A percentile compares a stretch with the other conserved stretches of the same genome.
These are phyloP conservation scores for Beauveria brongniartii DNA, from an alignment of 2,329 filamentous ascomycete species.

Conservation along the genomic window DNA sequence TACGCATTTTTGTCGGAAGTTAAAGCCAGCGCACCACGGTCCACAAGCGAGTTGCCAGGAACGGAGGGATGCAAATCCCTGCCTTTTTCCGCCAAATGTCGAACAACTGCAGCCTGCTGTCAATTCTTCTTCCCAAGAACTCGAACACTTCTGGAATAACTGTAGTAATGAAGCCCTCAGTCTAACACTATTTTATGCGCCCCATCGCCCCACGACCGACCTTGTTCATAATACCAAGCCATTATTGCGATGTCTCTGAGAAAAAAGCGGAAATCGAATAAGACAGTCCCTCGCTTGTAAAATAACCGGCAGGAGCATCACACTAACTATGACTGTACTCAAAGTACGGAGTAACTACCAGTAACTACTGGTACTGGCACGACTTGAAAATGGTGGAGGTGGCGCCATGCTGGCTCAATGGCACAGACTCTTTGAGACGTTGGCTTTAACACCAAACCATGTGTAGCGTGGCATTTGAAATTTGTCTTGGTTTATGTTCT, in stretches of 20 bases:
- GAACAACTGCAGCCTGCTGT: neutral
- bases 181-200: neutral
- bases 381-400: neutral
- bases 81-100: neutral
- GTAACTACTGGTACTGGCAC: no score
- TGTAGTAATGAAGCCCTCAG: neutral
- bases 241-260: neutral
- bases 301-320: no score
- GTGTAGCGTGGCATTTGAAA: neutral
- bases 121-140: neutral
- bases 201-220: neutral
- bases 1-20: neutral
- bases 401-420: neutral
- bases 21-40: no score
- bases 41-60: neutral
- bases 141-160: constrained; percentile 1
- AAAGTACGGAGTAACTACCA: no score
- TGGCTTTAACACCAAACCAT: neutral
- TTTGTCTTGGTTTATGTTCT: neutral
- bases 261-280: neutral
- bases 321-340: neutral
- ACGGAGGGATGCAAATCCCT: neutral
- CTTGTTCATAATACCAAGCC: neutral
- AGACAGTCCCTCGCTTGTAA: neutral
- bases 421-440: constrained; percentile 1